Base-by-base conservation (phyloP, 768 basidiomycete species). In the Rhizopogon vulgaris region DNA sequence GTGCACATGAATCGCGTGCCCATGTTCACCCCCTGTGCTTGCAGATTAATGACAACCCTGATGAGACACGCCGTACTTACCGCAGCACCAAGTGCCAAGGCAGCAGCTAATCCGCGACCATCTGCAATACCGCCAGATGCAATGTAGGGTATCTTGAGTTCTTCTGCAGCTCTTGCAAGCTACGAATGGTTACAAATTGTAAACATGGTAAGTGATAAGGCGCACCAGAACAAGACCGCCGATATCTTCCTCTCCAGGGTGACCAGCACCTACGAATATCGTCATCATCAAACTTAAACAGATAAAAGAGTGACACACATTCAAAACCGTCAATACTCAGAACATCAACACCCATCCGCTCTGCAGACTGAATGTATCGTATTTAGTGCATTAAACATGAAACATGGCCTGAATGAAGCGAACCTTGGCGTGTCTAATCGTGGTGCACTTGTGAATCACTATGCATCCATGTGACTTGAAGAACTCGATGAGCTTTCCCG, bases 231-330 rank as follows among this genome's bases (percentile, higher is more conserved):
- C 87, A 22, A 95, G 61, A 4, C 87, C 89, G 3, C 90, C 89
- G 22, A 96, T 87, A 63, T 96, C 94, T 39, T 95, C 90, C 63
- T 96, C 94, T 55, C 94, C 94, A 15, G 92, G 92, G 67, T 94
- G 91, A 24, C 94, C 94, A 28, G 92, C 94, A 63, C 90, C 90
- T 92, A 61, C n/a, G 11, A 1, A 57, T 25, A 24, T 32, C 27
- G 17, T 30, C 56, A 55, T 40, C 48, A 46, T 39, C 48, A 49
- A n/a, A 22, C 45, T 37, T 11, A 47, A 38, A 49, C 36, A 36
- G 24, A 24, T 30, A 25, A 6, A 55, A 27, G 25, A 48, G 50
- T 18, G 50, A 51, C 79, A 39, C 54, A 89, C 91, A 94, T 75
- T 94, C 92, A 55, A 94, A 89, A 0, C 93, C 91, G 53, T 94